These are phyloP conservation scores for Aethionema arabicum DNA, from an alignment of 345 rosid genomes.

Conservation along the genomic window DNA sequence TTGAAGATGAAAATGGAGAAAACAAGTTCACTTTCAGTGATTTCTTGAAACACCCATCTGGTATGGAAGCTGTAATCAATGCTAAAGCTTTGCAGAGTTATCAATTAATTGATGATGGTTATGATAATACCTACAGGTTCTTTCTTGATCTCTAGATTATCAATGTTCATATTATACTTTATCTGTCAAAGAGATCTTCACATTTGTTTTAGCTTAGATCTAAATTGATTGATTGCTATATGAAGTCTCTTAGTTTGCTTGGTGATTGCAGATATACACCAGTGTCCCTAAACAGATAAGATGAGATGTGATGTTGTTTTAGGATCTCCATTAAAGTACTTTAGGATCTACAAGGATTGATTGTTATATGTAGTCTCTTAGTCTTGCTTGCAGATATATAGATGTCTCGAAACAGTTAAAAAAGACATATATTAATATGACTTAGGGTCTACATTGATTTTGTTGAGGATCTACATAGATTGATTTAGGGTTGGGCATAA, in stretches of 20 bases:
- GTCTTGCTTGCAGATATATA: not conserved
- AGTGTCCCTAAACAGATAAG: no score
- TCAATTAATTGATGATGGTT: constrained; percentile 45
- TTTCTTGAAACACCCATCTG: constrained; percentile 67
- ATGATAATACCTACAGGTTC: constrained; percentile 63
- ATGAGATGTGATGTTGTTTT: no score
- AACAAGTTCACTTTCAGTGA: constrained; percentile 49
- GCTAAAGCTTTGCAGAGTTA: constrained; percentile 59
- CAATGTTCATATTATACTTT: not conserved
- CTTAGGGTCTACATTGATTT: not conserved
- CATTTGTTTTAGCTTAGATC: not conserved
- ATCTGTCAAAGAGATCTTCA: constrained; percentile 16
- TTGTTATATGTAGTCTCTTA: no score
- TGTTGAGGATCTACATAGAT: not conserved
- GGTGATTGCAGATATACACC: no score
- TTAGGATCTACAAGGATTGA: no score
- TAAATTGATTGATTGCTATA: not conserved
- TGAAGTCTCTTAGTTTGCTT: not conserved
- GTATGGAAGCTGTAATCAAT: constrained; percentile 67
- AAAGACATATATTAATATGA: not conserved
- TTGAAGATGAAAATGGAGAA: constrained; percentile 13
- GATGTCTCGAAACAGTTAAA: constrained; percentile 1
- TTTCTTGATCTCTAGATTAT: not conserved
- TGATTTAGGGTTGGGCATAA: no score
- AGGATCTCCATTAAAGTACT: no score